These are phyloP conservation scores for Dittrichia graveolens DNA, from an alignment of 129 eudicot genomes.

Conservation along the genomic window DNA sequence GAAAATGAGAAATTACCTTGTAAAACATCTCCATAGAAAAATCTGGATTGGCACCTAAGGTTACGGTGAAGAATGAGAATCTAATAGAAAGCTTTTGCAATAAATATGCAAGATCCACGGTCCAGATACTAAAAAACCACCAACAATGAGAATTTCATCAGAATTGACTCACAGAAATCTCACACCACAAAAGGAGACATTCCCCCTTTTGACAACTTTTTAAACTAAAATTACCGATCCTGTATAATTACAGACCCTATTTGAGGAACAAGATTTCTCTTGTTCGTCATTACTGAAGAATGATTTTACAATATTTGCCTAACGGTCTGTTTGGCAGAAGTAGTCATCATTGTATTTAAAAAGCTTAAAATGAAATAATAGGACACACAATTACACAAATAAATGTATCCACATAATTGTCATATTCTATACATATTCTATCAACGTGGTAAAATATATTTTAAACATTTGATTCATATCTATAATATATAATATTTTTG, in stretches of 20 bases:
- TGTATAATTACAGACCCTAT: neutral
- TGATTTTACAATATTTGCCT: neutral
- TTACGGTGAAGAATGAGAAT: constrained; percentile 89
- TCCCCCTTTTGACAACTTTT: neutral
- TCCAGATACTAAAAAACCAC: constrained; percentile 85
- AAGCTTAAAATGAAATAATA: neutral
- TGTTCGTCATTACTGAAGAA: neutral
- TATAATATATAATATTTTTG: neutral
- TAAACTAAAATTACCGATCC: neutral
- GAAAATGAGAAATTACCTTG: constrained; percentile 57
- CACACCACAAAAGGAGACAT: neutral
- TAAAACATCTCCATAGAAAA: constrained; percentile 86
- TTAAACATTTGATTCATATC: neutral
- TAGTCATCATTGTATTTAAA: neutral
- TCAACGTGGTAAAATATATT: neutral
- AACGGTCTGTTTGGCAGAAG: neutral
- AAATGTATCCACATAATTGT: neutral
- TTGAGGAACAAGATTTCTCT: neutral
- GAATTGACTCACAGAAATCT: constrained; percentile 5
- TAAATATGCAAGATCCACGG: constrained; percentile 95
- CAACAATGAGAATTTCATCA: constrained; percentile 15
- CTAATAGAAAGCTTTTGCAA: constrained; percentile 78
- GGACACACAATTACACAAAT: neutral
- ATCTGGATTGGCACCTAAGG: constrained; percentile 91
- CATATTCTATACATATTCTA: neutral